Percentiles rank a stretch among this genome's conserved stretches.
Conservation (phyloP, 1,284 basidiomycete genomes). For the Xerocomus subilludens region DNA sequence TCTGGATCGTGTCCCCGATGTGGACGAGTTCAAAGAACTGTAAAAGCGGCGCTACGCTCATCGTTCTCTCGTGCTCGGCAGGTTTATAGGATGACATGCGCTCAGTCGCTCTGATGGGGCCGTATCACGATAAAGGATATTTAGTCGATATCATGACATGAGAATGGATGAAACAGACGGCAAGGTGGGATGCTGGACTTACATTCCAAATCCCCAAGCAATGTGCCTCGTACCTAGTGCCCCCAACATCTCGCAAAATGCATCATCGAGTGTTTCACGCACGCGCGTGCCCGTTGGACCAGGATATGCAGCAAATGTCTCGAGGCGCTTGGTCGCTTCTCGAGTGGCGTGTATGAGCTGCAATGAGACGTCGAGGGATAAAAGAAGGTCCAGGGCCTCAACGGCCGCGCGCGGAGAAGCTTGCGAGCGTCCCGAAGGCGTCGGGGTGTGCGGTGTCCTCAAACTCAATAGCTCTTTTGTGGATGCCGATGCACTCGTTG, state of each 20-base stretch:
- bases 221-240: slow-evolving; percentile 85
- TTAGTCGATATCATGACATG: slow-evolving; percentile 6
- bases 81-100: slow-evolving; percentile 91
- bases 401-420: not conserved
- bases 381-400: slow-evolving; percentile 78
- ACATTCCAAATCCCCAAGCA: slow-evolving; percentile 85
- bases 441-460: not conserved
- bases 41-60: slow-evolving; percentile 87
- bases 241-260: slow-evolving; percentile 87
- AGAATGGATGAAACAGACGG: not conserved
- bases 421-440: slow-evolving; percentile 17
- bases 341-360: slow-evolving; percentile 94
- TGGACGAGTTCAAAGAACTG: slow-evolving; percentile 99
- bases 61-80: slow-evolving; percentile 80
- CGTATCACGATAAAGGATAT: not conserved
- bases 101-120: slow-evolving; percentile 71
- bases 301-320: slow-evolving; percentile 89
- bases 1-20: slow-evolving; percentile 96
- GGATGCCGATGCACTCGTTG: slow-evolving; percentile 13
- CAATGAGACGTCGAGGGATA: slow-evolving; percentile 91
- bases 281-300: slow-evolving; percentile 85
- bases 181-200: slow-evolving; percentile 45
- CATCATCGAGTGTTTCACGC: slow-evolving; percentile 89
- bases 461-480: slow-evolving; percentile 13
- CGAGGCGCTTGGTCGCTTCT: slow-evolving; percentile 90